These are phyloP conservation scores for Hermanozyma aechmeae DNA, from an alignment of 805 yeast species.

Conservation along the genomic window DNA sequence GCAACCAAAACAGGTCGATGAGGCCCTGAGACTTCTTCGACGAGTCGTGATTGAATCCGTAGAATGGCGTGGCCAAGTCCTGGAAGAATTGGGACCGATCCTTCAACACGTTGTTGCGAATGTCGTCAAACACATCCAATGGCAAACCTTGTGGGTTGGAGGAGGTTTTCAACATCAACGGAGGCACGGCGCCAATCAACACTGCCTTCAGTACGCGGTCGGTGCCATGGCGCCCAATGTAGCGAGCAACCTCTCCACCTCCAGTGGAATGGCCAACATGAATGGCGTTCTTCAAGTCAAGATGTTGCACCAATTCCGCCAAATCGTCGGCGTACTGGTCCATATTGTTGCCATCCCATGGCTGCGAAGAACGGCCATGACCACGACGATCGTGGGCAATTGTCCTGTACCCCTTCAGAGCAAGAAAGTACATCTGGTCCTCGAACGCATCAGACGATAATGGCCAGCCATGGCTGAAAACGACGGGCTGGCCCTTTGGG, in stretches of 20 bases:
- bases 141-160: slow-evolving; percentile 7
- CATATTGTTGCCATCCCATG: slow-evolving; percentile 10
- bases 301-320: slow-evolving; percentile 8
- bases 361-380: slow-evolving; percentile 11
- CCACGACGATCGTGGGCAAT: slow-evolving; percentile 12
- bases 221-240: slow-evolving; percentile 8
- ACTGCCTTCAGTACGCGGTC: slow-evolving; percentile 7
- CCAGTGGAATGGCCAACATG: slow-evolving; percentile 12
- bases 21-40: slow-evolving; percentile 4
- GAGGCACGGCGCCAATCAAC: slow-evolving; percentile 11
- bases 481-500: slow-evolving; percentile 9
- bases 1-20: slow-evolving; percentile 8
- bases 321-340: slow-evolving; percentile 12
- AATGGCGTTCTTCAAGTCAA: slow-evolving; percentile 6
- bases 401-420: slow-evolving; percentile 9
- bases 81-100: slow-evolving; percentile 9
- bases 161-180: slow-evolving; percentile 8
- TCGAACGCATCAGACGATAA: slow-evolving; percentile 10
- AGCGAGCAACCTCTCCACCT: slow-evolving; percentile 11
- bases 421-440: slow-evolving; percentile 10
- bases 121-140: slow-evolving; percentile 7
- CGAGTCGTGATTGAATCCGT: slow-evolving; percentile 6
- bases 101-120: slow-evolving; percentile 6
- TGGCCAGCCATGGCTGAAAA: slow-evolving; percentile 12
- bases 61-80: slow-evolving; percentile 7